Conservation (phyloP, 169 alveolate genomes). For the Plasmodium knowlesi region DNA sequence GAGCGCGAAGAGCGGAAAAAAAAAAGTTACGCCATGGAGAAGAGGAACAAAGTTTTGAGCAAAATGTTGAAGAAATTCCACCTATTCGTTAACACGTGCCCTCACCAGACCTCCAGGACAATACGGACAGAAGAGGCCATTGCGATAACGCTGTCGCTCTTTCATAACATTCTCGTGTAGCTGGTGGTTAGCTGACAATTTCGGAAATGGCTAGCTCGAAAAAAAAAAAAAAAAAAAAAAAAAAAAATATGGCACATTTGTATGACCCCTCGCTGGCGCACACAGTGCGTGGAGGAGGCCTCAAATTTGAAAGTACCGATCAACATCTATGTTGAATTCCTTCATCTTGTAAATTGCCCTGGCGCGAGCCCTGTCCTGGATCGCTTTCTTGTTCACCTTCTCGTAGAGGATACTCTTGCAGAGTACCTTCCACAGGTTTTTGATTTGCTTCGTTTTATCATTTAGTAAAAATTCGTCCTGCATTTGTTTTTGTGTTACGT, state of each 20-base stretch:
- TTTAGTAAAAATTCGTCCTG: constrained; percentile 47
- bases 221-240: constrained; percentile 1
- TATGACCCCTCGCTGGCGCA: neutral
- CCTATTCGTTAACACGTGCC: constrained; percentile 91
- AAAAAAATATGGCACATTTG: neutral
- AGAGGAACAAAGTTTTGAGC: constrained; percentile 32
- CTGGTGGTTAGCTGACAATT: neutral
- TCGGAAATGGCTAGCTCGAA: neutral
- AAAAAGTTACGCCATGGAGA: constrained; percentile 6
- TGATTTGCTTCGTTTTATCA: constrained; percentile 58
- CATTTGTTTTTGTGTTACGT: constrained; percentile 38
- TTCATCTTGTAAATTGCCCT: constrained; percentile 32
- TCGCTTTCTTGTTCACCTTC: constrained; percentile 10
- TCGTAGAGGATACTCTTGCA: constrained; percentile 61
- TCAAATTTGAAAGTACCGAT: constrained; percentile 24
- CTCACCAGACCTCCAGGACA: constrained; percentile 94
- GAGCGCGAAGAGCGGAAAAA: constrained; percentile 31
- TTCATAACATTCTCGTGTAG: constrained; percentile 35
- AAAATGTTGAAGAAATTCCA: constrained; percentile 87
- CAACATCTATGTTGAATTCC: constrained; percentile 29
- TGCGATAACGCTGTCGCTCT: constrained; percentile 87
- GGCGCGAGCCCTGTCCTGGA: neutral
- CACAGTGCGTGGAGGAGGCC: neutral
- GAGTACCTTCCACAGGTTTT: constrained; percentile 69
- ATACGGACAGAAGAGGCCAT: constrained; percentile 98